These are phyloP conservation scores for barley (Hordeum vulgare) DNA, from an alignment of 176 grass and related monocot genomes.

Conservation along the genomic window DNA sequence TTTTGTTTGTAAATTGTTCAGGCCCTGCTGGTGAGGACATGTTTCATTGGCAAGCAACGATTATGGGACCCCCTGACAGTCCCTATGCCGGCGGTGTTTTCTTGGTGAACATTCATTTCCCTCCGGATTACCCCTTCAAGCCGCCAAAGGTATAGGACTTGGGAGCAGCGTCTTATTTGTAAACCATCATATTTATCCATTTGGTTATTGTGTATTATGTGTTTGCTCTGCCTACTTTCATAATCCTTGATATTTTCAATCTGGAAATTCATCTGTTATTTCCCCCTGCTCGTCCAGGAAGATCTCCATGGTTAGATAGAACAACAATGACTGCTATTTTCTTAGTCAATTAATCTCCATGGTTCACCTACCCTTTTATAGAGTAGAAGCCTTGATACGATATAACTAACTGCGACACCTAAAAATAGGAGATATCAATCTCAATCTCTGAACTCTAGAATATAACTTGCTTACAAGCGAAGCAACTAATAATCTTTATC, in stretches of 20 bases:
- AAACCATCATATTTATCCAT: too few species aligned
- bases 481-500: background rate
- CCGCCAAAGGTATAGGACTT: constrained; percentile 33
- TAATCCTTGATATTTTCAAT: background rate
- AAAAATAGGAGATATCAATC: background rate
- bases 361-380: background rate
- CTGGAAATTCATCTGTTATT: background rate
- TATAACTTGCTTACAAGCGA: background rate
- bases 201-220: too few species aligned
- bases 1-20: constrained; percentile 23
- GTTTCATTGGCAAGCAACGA: constrained; percentile 60
- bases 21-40: constrained; percentile 62
- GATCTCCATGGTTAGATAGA: background rate
- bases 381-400: background rate
- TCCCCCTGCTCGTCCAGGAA: background rate
- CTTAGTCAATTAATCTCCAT: background rate
- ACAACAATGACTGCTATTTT: background rate
- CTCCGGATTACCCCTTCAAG: constrained; percentile 53
- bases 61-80: constrained; percentile 57
- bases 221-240: background rate
- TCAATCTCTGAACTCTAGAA: background rate
- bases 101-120: constrained; percentile 60
- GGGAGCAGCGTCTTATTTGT: background rate
- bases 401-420: background rate
- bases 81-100: constrained; percentile 55